Percentiles rank a stretch among this genome's conserved stretches.
phyloP scores from a whole-genome alignment of 192 early-diverging fungal species.

The Diversispora eburnea region DNA sequence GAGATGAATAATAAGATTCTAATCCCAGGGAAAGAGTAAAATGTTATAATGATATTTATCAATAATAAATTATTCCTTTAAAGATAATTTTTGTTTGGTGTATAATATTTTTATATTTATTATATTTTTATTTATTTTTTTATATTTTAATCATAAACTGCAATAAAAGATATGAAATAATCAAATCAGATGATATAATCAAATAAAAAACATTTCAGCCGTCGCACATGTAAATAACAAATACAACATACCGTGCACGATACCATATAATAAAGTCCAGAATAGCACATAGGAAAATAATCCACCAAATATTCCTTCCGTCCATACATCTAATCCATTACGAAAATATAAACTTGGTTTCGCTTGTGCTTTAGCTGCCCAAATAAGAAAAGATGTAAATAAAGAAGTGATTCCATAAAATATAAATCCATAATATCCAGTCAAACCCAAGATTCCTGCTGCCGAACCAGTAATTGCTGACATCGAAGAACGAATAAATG shows the following conservation, averaged over 20 bases:
- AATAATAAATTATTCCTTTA: too few relatives aligned
- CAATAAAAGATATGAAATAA: too few relatives aligned
- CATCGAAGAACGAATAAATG: slow-evolving; percentile 64
- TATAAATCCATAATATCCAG: slow-evolving; percentile 76
- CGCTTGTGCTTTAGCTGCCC: slow-evolving; percentile 56
- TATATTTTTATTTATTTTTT: too few relatives aligned
- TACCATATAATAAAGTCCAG: slow-evolving; percentile 73
- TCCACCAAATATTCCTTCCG: slow-evolving; percentile 56
- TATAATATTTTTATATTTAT: too few relatives aligned
- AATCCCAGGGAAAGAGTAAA: too few relatives aligned
- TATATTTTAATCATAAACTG: too few relatives aligned
- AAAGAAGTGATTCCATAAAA: slow-evolving; percentile 73
- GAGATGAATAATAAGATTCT: too few relatives aligned
- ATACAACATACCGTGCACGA: slow-evolving; percentile 55
- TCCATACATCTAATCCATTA: slow-evolving; percentile 44
- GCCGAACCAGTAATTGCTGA: slow-evolving; percentile 76
- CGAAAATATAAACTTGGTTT: slow-evolving; percentile 59
- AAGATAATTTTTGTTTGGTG: too few relatives aligned
- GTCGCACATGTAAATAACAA: neutral
- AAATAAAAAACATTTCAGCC: neutral
- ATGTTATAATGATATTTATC: too few relatives aligned
- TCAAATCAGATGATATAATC: too few relatives aligned
- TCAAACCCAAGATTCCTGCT: slow-evolving; percentile 86
- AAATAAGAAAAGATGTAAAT: slow-evolving; percentile 57
- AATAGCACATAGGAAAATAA: slow-evolving; percentile 71